Conservation (phyloP, 2,329 filamentous ascomycete genomes). For the Erysiphe pulchra region DNA sequence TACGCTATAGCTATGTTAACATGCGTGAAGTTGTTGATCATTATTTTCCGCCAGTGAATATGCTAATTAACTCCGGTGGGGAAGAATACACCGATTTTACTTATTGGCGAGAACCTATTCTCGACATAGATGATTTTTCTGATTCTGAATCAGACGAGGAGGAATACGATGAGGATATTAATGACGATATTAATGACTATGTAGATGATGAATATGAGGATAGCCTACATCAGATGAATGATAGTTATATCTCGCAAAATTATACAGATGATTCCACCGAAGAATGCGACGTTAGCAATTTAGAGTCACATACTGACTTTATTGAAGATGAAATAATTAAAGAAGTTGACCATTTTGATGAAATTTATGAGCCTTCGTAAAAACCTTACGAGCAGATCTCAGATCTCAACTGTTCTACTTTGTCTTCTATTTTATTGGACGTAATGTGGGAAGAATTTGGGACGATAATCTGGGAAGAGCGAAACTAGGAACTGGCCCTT, state of each 20-base stretch:
- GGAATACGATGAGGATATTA: constrained; percentile 26
- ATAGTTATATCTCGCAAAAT: constrained; percentile 10
- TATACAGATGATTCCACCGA: constrained; percentile 23
- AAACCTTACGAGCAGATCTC: too few relatives aligned
- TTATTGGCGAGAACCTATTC: constrained; percentile 72
- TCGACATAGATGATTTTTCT: constrained; percentile 72
- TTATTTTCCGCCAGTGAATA: constrained; percentile 81
- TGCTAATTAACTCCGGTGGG: constrained; percentile 66
- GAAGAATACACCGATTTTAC: constrained; percentile 94
- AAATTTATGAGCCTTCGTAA: not conserved
- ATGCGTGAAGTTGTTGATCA: constrained; percentile 96
- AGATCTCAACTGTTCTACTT: too few relatives aligned
- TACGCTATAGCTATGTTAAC: constrained; percentile 89
- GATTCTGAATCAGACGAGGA: constrained; percentile 45
- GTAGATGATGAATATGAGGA: constrained; percentile 20
- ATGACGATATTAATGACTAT: constrained; percentile 21
- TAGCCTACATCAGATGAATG: too few relatives aligned
- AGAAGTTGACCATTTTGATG: not conserved
- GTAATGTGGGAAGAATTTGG: too few relatives aligned
- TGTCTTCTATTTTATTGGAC: too few relatives aligned
- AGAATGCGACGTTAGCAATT: constrained; percentile 9
- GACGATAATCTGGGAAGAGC: too few relatives aligned
- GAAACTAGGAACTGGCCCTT: too few relatives aligned
- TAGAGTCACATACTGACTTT: constrained; percentile 9
- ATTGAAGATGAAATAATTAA: constrained; percentile 6